Percentiles rank a stretch among this genome's conserved stretches.
Evolutionary conservation across 1,284 basidiomycete genomes (phyloP).

Genomic region (Calocybe gambosa): DNA sequence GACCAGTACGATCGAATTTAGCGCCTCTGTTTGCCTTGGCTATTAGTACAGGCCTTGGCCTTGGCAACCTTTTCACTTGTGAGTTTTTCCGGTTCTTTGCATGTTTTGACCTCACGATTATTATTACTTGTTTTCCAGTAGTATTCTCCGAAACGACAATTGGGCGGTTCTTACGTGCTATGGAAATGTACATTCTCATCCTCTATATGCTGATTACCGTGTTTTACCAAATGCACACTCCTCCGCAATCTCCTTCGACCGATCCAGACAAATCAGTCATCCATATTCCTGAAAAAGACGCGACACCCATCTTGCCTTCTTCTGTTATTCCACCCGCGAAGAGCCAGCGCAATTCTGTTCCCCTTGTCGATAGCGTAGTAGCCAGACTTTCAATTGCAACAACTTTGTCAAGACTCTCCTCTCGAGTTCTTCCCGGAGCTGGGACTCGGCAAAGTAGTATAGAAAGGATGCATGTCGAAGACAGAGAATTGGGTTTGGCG

Average conservation of each 20-base stretch:
- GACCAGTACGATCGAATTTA: slow-evolving; percentile 42
- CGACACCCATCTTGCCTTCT: not conserved
- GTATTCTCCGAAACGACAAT: slow-evolving; percentile 61
- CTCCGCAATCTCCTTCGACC: not conserved
- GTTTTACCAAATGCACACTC: slow-evolving; percentile 35
- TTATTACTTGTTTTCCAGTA: slow-evolving; percentile 32
- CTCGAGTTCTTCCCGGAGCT: slow-evolving; percentile 3
- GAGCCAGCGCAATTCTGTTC: not conserved
- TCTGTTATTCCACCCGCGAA: not conserved
- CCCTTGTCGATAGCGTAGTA: not conserved
- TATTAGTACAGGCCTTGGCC: slow-evolving; percentile 46
- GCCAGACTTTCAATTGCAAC: slow-evolving; percentile 16
- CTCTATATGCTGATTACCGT: slow-evolving; percentile 48
- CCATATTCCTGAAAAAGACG: slow-evolving; percentile 6
- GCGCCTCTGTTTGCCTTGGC: slow-evolving; percentile 47
- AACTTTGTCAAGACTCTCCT: slow-evolving; percentile 24
- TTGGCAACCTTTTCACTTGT: slow-evolving; percentile 58
- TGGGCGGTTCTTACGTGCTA: slow-evolving; percentile 64
- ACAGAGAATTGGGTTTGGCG: slow-evolving; percentile 19
- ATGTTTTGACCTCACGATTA: slow-evolving; percentile 1
- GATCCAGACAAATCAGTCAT: slow-evolving; percentile 1
- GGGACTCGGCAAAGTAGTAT: slow-evolving; percentile 16
- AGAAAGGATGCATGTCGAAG: slow-evolving; percentile 14
- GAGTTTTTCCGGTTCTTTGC: slow-evolving; percentile 25
- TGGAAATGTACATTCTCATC: slow-evolving; percentile 60